Conservation (phyloP, 2,329 filamentous ascomycete species). For the Didymella lethalis region DNA sequence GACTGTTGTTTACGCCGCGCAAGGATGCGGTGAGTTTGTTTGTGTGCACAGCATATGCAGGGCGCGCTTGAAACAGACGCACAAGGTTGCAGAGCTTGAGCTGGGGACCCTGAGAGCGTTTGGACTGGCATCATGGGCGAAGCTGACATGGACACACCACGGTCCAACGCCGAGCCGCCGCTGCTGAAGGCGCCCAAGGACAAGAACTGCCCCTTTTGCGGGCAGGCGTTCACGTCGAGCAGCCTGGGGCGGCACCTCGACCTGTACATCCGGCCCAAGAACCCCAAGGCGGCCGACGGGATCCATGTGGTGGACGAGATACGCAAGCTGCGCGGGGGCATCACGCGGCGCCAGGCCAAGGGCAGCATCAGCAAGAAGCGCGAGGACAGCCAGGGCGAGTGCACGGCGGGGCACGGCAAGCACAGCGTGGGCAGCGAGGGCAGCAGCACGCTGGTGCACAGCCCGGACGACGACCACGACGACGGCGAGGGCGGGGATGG, state of each 20-base stretch:
- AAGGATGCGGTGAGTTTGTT: slow-evolving; percentile 42
- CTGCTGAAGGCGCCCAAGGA: slow-evolving; percentile 72
- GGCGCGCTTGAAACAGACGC: slow-evolving; percentile 17
- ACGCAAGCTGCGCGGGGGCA: slow-evolving; percentile 78
- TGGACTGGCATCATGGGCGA: slow-evolving; percentile 40
- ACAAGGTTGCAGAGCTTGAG: slow-evolving; percentile 26
- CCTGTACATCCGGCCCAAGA: slow-evolving; percentile 91
- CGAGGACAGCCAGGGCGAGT: slow-evolving; percentile 51
- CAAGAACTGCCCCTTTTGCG: slow-evolving; percentile 86
- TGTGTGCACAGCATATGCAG: slow-evolving; percentile 20
- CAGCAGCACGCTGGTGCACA: slow-evolving; percentile 38
- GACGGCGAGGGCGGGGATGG: not conserved
- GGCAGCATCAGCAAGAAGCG: slow-evolving; percentile 67
- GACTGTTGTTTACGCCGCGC: slow-evolving; percentile 24
- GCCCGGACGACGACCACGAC: slow-evolving; percentile 21
- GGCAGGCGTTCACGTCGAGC: slow-evolving; percentile 89
- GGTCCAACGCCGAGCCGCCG: slow-evolving; percentile 22
- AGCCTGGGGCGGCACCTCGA: slow-evolving; percentile 87
- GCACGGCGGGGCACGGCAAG: slow-evolving; percentile 35
- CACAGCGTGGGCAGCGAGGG: slow-evolving; percentile 37
- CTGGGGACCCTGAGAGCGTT: slow-evolving; percentile 26
- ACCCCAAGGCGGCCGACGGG: slow-evolving; percentile 85
- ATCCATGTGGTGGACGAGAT: slow-evolving; percentile 92
- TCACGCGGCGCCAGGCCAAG: slow-evolving; percentile 85
- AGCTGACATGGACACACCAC: slow-evolving; percentile 39